Evolutionary conservation across 345 rosid species (phyloP).

Genomic region (Kernera saxatilis): DNA sequence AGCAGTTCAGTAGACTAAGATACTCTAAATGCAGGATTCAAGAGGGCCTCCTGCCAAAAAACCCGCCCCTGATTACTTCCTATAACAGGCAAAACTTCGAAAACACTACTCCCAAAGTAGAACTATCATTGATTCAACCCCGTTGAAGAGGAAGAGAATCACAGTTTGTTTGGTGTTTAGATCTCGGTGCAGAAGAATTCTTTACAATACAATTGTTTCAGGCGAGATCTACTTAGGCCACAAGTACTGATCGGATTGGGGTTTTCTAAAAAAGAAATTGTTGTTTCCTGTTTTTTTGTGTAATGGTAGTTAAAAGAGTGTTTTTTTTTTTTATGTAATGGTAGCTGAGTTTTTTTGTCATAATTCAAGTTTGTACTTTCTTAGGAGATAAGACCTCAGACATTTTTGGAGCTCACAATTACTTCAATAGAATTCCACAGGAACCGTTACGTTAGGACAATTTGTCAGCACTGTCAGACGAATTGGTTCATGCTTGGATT

Average conservation of each 20-base stretch:
- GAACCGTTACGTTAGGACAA: not conserved
- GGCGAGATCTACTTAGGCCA: not conserved
- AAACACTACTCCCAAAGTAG: not conserved
- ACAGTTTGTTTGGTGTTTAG: not conserved
- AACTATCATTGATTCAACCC: not conserved
- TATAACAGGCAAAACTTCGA: conserved; percentile 33
- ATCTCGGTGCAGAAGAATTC: conserved; percentile 11
- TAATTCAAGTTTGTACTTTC: not conserved
- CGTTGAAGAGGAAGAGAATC: not conserved
- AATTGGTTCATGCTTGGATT: not conserved
- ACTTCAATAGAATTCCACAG: not conserved
- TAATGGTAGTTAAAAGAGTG: conserved; percentile 9
- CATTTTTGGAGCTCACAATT: conserved; percentile 5
- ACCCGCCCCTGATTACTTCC: conserved; percentile 95
- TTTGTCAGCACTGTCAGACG: not conserved
- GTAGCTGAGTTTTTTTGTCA: not conserved
- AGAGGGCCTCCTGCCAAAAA: conserved; percentile 86
- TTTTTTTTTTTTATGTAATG: too few species aligned
- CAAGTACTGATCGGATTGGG: not conserved
- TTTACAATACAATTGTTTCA: not conserved
- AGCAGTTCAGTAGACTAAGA: not conserved
- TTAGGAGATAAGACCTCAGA: conserved; percentile 5
- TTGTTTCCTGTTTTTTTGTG: conserved; percentile 7
- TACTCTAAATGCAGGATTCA: conserved; percentile 56
- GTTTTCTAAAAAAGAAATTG: not conserved